phyloP scores from a whole-genome alignment of 345 rosid genomes.

The Clausena lansium region DNA sequence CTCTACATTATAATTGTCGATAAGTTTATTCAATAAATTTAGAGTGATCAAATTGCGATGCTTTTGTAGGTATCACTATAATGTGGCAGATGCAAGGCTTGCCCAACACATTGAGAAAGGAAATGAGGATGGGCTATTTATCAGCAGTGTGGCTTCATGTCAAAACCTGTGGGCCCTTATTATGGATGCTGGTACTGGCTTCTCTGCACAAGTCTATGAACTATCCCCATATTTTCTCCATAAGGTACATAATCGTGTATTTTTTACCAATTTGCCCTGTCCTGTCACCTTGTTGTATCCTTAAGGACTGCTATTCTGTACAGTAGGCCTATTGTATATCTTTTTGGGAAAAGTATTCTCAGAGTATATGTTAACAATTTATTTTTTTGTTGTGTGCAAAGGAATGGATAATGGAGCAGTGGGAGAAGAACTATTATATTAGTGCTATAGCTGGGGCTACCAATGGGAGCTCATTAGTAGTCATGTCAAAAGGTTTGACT shows the following conservation, averaged over 20 bases:
- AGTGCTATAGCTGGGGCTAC: conserved; percentile 77
- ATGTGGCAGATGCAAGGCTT: conserved; percentile 65
- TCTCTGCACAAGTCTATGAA: conserved; percentile 56
- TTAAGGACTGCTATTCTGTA: not conserved
- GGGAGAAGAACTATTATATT: conserved; percentile 96
- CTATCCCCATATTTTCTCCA: conserved; percentile 56
- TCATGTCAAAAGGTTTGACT: conserved; percentile 86
- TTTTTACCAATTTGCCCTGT: not conserved
- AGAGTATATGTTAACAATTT: not conserved
- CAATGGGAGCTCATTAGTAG: conserved; percentile 89
- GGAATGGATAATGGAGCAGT: conserved; percentile 99
- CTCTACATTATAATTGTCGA: not conserved
- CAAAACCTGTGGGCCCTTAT: conserved; percentile 69
- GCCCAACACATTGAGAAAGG: conserved; percentile 62
- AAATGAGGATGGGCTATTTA: conserved; percentile 58
- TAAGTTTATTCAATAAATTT: not conserved
- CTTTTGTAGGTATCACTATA: conserved; percentile 63
- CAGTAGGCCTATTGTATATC: not conserved
- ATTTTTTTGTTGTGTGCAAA: conserved; percentile 24
- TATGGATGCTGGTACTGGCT: conserved; percentile 78
- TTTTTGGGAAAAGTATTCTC: too few species aligned
- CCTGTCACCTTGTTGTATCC: not conserved
- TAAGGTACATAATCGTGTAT: conserved; percentile 37
- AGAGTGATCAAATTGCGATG: not conserved
- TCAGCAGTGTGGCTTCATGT: conserved; percentile 64